A percentile compares a stretch with the other conserved stretches of the same genome.
These are phyloP conservation scores for Linnemannia exigua DNA, from an alignment of 192 early-diverging fungal species.

Conservation along the genomic window DNA sequence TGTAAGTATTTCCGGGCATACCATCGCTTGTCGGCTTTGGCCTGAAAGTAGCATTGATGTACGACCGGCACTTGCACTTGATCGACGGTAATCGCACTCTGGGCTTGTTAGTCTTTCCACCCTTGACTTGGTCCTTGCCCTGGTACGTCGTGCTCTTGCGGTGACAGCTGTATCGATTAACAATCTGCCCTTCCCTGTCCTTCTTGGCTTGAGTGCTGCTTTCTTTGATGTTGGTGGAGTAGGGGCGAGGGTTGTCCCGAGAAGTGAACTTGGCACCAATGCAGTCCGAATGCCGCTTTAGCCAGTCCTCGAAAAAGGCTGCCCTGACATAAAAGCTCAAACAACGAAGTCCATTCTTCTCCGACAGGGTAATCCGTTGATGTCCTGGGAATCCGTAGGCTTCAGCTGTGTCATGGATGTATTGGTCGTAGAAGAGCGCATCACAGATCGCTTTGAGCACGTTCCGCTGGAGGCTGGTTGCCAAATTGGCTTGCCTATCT, in stretches of 20 bases:
- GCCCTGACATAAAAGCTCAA: constrained; percentile 13
- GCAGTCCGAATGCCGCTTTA: not conserved
- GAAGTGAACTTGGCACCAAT: constrained; percentile 8
- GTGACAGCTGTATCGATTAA: not conserved
- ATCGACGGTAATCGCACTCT: not conserved
- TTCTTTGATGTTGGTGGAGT: not conserved
- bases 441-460: too few species aligned
- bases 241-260: not conserved
- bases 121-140: not conserved
- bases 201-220: not conserved
- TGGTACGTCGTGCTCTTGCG: constrained; percentile 2
- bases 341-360: too few species aligned
- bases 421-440: too few species aligned
- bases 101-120: constrained; percentile 16
- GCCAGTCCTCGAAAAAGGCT: constrained; percentile 11
- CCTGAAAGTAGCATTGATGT: constrained; percentile 20
- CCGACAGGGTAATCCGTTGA: too few species aligned
- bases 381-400: too few species aligned
- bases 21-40: not conserved
- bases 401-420: too few species aligned
- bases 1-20: constrained; percentile 6
- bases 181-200: constrained; percentile 9
- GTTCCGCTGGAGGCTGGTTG: too few species aligned
- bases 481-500: too few species aligned
- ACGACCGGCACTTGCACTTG: constrained; percentile 1